Conservation (phyloP, 1,139 yeast genomes). For the Taphrina deformans region DNA sequence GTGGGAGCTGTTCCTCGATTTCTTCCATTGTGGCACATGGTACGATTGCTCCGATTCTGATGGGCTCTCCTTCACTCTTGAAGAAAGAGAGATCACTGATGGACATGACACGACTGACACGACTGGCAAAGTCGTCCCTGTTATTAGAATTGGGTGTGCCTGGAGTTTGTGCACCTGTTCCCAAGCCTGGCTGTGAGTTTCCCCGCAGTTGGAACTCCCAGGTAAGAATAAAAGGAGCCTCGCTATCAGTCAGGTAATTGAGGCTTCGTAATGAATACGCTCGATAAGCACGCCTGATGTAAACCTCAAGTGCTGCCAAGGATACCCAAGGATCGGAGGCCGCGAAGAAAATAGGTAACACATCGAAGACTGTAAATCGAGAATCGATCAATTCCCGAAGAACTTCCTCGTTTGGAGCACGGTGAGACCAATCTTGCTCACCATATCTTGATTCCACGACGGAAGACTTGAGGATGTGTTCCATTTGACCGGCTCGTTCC, state of each 20-base stretch:
- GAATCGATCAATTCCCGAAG: slow-evolving; percentile 93
- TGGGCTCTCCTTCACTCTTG: slow-evolving; percentile 57
- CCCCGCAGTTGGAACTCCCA: slow-evolving; percentile 92
- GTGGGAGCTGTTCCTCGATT: slow-evolving; percentile 73
- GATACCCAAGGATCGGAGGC: slow-evolving; percentile 85
- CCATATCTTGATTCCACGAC: slow-evolving; percentile 90
- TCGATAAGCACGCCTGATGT: slow-evolving; percentile 93
- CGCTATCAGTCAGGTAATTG: slow-evolving; percentile 58
- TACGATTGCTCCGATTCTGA: slow-evolving; percentile 83
- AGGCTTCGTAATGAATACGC: slow-evolving; percentile 87
- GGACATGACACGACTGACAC: slow-evolving; percentile 73
- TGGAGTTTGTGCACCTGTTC: slow-evolving; percentile 35
- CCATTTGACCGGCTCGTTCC: slow-evolving; percentile 95
- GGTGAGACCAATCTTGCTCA: slow-evolving; percentile 67
- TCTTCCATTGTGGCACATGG: slow-evolving; percentile 86
- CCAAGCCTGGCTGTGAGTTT: slow-evolving; percentile 57
- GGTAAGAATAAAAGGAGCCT: slow-evolving; percentile 65
- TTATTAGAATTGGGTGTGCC: slow-evolving; percentile 38
- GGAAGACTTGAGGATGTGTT: slow-evolving; percentile 87
- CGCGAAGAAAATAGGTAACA: slow-evolving; percentile 82
- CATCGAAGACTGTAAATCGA: slow-evolving; percentile 93
- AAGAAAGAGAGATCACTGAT: slow-evolving; percentile 88
- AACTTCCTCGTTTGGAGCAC: slow-evolving; percentile 76
- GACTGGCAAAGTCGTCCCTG: slow-evolving; percentile 38
- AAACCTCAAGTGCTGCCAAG: slow-evolving; percentile 94